Base-by-base conservation (phyloP, 345 rosid species). In the Euphorbia peplus region DNA sequence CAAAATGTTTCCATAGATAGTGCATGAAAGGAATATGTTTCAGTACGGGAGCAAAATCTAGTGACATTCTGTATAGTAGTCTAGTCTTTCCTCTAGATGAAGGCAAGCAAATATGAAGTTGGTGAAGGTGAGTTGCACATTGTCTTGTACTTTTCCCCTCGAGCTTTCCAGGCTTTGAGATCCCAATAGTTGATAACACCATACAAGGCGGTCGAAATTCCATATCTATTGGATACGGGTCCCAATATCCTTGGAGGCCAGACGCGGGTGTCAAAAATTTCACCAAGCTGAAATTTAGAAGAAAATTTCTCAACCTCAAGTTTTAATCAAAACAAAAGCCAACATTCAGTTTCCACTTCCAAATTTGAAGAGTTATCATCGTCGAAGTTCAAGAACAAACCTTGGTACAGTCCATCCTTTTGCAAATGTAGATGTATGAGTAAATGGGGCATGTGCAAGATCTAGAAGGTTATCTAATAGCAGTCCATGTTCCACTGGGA, bases 341-440 rank as follows among this genome's bases (percentile, higher is more conserved):
- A n/a, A 0, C 15, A 14, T 57, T 41, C 46, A 35, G 64, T 25
- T 60, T 9, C 4, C 1, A 35, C 26, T 37, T 60, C 25, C 10
- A n/a, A 60, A 32, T 59, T 29, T 21, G 32, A 14, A 63, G 10
- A 29, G n/a, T 71, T 25, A 24, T 28, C 54, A 62, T 4, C 39
- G 47, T 1, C 10, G 10, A 9, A 26, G 50, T 14, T 63, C 19
- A 19, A 66, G 66, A 75, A 70, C 85, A 72, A 75, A 93, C 98
- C 96, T 93, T 41, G 99, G 99, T 26, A 95, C 95, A 69, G 77
- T 84, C 99, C 99, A 95, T 57, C 99, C 99, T 83, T 91, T 95
- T 75, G 99, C 99, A 57, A 95, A 95, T 19, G 99, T 95, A 24
- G 97, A 88, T 24, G 99, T 95, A 74, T 91, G 99, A 60, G 97